Evolutionary conservation across 1,284 basidiomycete genomes (phyloP).

Genomic region (Fomitopsis betulina): DNA sequence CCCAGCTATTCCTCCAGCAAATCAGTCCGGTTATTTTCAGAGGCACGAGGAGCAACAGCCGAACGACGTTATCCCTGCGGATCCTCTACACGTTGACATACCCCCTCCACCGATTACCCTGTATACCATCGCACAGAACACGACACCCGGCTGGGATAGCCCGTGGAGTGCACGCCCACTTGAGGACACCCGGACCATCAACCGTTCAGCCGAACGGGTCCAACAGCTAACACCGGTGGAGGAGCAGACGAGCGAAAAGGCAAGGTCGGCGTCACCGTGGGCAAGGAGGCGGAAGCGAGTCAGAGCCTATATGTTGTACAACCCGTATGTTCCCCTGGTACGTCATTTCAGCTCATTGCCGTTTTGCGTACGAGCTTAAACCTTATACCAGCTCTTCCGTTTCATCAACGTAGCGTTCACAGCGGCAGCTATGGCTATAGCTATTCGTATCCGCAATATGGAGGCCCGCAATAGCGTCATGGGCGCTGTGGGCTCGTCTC

Average conservation of each 20-base stretch:
- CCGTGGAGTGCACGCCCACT: conserved; percentile 55
- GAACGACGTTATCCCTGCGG: conserved; percentile 8
- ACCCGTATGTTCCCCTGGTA: conserved; percentile 75
- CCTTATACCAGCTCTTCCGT: conserved; percentile 64
- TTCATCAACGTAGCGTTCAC: conserved; percentile 83
- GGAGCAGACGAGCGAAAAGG: conserved; percentile 31
- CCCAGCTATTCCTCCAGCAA: conserved; percentile 11
- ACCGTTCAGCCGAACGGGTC: background rate
- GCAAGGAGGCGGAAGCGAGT: conserved; percentile 47
- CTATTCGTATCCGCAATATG: conserved; percentile 64
- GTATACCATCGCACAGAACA: conserved; percentile 50
- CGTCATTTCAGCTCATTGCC: conserved; percentile 17
- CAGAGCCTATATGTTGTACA: conserved; percentile 62
- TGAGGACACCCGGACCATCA: conserved; percentile 2
- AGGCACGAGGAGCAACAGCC: background rate
- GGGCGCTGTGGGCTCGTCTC: conserved; percentile 78
- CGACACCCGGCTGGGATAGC: conserved; percentile 62
- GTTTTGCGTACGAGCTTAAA: conserved; percentile 17
- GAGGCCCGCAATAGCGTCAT: conserved; percentile 50
- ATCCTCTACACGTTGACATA: conserved; percentile 33
- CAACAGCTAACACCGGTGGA: conserved; percentile 4
- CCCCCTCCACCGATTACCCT: conserved; percentile 37
- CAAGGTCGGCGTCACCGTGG: conserved; percentile 33
- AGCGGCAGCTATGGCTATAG: conserved; percentile 74
- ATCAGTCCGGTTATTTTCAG: conserved; percentile 12